Base-by-base conservation (phyloP, 495 filamentous ascomycete species). In the Apodospora peruviana region DNA sequence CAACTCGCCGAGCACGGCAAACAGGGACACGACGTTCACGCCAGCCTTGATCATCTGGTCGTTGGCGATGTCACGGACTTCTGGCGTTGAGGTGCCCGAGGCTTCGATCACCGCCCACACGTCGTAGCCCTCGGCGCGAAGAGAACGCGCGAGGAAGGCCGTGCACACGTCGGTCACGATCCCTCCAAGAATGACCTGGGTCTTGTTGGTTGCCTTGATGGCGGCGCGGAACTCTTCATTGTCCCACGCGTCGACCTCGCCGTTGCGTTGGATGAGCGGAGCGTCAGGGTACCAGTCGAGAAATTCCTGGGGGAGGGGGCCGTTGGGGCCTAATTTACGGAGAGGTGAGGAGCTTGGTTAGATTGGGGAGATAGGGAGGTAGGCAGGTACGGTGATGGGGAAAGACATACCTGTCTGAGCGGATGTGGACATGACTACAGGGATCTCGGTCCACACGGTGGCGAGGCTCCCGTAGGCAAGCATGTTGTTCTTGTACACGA, bases 161-260 rank as follows among this genome's bases (percentile, higher is more conserved):
- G 85, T 87, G 71, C 82, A 87, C 51, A 90, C 87, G 60, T 91
- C 86, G 0, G 86, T 90, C 0, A 80, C 78, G 48, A 91, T 88
- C 11, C 87, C 87, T 12, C 68, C 84, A 1, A 91, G 52, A 60
- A 91, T 86, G 50, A 90, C 68, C 60, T 91, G 86, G 35, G 74
- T 83, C 63, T 79, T 83, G 44, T 79, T 79, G 1, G 82, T 77
- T 2, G 83, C 82, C 32, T 65, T 60, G 42, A 91, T 76, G 16
- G 87, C 86, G 3, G 68, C 70, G 8, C 79, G 75, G 73, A 90
- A 88, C 0, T 87, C 81, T 2, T 71, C 43, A 55, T 88, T 88
- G 60, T 91, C 87, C 86, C 86, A 90, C 3, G 87, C 87, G 53
- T 90, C 75, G 53, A 90, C 86, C 56, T 90, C 86, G 27, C 87